Evolutionary conservation across 768 basidiomycete genomes (phyloP), one percentile per base, ranked within the genome.

Genomic region (Auricularia auricula-judae): DNA sequence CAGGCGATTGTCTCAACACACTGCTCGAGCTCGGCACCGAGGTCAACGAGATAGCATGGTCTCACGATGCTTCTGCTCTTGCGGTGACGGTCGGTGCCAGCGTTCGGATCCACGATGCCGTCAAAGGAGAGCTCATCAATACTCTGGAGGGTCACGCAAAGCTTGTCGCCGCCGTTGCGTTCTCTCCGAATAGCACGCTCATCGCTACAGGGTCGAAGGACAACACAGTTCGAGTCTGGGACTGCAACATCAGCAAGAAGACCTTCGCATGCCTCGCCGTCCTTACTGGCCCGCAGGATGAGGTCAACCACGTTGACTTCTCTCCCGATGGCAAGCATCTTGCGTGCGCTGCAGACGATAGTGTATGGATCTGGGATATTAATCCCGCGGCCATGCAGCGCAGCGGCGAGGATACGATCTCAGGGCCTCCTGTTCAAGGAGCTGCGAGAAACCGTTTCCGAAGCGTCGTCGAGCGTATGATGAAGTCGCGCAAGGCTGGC

Each of bases 161-260:
- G 18, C 47, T 51, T 18, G 47, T 51, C 47, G 18, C 47, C 5
- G 5, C 4, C 18, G 47, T 21, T 5, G 47, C 47, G 16, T 51
- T 51, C 16, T 51, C 47, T 10, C 47, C 47, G 10, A 21, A 18
- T 0, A 51, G 47, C 21, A 18, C 8, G 5, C 47, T 51, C 11
- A 12, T 71, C 14, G 67, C 61, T 3, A 66, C 66, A 8, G 62
- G 61, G 21, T 64, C 66, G 16, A 16, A 42, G n/a, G 70, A 71
- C 53, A 36, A 36, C 2, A 68, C 65, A 16, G 29, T 69, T n/a
- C 59, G 67, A 10, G 29, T 70, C 16, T 70, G 70, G 70, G 63
- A 69, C 43, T 44, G 43, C 18, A 51, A 18, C 47, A 51, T 51
- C 47, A 51, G 47, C 21, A 10, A 51, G 47, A 10, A 51, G 16